phyloP scores from a whole-genome alignment of 768 basidiomycete genomes.

The Podaxis sp. region DNA sequence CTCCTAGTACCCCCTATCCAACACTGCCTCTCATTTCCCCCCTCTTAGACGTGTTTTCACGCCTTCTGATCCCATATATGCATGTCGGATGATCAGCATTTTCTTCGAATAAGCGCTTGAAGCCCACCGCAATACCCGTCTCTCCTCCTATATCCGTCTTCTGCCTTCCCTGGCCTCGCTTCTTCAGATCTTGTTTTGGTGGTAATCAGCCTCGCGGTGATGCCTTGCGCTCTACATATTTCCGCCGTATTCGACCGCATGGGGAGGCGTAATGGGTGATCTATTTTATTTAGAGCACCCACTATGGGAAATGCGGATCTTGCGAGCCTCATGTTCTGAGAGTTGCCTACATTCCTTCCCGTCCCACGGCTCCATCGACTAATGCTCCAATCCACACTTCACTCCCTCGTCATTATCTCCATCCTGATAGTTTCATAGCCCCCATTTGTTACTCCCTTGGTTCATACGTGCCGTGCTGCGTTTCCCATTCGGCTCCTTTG shows the following conservation, averaged over 20 bases:
- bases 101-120: neutral
- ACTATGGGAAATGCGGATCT: too few species aligned
- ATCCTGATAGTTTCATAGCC: constrained; percentile 21
- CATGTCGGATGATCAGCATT: neutral
- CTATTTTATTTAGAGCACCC: too few species aligned
- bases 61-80: neutral
- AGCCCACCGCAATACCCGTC: neutral
- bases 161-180: neutral
- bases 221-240: too few species aligned
- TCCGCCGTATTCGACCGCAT: too few species aligned
- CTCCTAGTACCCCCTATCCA: constrained; percentile 24
- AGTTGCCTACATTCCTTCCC: constrained; percentile 26
- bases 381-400: neutral
- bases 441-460: neutral
- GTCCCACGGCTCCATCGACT: neutral
- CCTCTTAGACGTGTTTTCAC: neutral
- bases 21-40: neutral
- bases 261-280: too few species aligned
- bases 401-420: neutral
- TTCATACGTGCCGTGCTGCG: neutral
- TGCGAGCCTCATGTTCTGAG: constrained; percentile 14
- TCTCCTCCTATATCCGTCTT: neutral
- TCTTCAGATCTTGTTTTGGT: neutral
- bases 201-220: neutral
- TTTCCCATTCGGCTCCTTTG: too few species aligned